Percentiles rank a stretch among this genome's conserved stretches.
Evolutionary conservation across 345 rosid genomes (phyloP).

Genomic region (Eucalyptus paniculata): DNA sequence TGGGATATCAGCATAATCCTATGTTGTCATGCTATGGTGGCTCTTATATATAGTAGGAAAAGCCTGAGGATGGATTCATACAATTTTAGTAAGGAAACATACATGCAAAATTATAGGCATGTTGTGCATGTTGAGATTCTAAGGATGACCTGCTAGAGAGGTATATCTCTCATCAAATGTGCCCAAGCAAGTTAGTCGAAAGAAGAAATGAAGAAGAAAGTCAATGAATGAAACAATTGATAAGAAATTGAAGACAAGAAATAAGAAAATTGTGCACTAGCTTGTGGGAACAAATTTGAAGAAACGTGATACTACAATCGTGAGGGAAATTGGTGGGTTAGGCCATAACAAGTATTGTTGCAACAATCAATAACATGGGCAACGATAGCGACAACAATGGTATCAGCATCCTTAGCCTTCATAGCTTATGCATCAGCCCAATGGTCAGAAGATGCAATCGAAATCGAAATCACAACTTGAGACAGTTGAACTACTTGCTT

Average conservation of each 20-base stretch:
- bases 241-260: not conserved
- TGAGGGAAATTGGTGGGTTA: not conserved
- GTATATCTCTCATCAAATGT: fast-evolving
- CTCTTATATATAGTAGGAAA: not conserved
- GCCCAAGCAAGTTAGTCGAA: not conserved
- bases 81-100: too few relatives aligned
- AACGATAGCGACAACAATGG: fast-evolving
- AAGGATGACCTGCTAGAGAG: not conserved
- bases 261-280: not conserved
- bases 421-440: not conserved
- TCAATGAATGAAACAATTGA: too few relatives aligned
- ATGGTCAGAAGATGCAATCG: not conserved
- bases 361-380: not conserved
- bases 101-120: not conserved
- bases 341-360: not conserved
- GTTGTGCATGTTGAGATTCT: not conserved
- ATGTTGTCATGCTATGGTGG: not conserved
- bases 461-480: not conserved
- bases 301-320: too few relatives aligned
- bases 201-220: not conserved
- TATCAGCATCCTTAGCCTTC: not conserved
- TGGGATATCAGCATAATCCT: not conserved
- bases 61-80: not conserved
- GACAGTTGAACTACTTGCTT: not conserved
- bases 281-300: not conserved